phyloP scores from a whole-genome alignment of 345 rosid genomes.

The Hevea brasiliensis region DNA sequence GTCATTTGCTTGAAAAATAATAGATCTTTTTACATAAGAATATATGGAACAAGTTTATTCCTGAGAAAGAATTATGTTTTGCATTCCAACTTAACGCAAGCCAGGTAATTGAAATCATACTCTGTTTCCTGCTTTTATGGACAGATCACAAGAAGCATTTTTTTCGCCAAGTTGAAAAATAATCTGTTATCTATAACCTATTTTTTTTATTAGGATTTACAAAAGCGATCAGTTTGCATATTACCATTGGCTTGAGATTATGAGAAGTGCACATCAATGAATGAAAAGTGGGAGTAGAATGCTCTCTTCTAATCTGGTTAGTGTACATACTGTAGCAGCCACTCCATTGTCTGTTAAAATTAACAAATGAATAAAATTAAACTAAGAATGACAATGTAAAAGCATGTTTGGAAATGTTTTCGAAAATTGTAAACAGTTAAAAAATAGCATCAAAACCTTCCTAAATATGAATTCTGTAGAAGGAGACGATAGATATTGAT shows the following conservation, averaged over 20 bases:
- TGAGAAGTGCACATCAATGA: neutral
- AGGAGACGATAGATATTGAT: neutral
- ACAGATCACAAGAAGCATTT: neutral
- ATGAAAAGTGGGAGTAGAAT: neutral
- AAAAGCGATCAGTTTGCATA: neutral
- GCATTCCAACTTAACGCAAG: neutral
- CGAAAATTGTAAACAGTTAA: neutral
- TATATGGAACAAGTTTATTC: neutral
- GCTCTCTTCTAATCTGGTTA: conserved; percentile 6
- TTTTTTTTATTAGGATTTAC: conserved; percentile 5
- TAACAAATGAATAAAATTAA: too few relatives aligned
- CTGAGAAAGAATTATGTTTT: neutral
- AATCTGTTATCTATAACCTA: conserved; percentile 5
- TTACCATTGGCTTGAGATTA: neutral
- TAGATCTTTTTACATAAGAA: neutral
- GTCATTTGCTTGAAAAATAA: neutral
- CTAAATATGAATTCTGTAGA: neutral
- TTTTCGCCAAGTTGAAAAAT: conserved; percentile 1
- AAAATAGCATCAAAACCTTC: neutral
- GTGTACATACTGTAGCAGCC: conserved; percentile 44
- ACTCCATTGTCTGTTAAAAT: conserved; percentile 64
- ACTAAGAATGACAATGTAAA: neutral
- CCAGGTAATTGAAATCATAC: neutral
- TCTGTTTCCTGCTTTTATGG: conserved; percentile 1
- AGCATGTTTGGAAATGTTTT: too few relatives aligned